Conservation (phyloP, 2,329 filamentous ascomycete genomes). For the Myriangium duriaei region DNA sequence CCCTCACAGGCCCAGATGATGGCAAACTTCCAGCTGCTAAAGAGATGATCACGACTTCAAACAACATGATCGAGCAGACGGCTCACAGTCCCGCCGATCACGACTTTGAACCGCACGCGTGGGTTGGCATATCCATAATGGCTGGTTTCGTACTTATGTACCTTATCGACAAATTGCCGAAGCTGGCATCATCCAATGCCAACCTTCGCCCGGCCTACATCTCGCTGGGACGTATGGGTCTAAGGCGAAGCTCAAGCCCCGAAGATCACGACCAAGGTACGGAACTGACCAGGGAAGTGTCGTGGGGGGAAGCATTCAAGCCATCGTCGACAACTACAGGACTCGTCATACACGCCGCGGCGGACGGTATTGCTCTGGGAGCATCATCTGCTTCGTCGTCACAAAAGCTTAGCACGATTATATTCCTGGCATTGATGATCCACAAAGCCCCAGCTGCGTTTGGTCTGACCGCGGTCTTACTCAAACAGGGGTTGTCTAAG, state of each 20-base stretch:
- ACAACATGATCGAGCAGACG: neutral
- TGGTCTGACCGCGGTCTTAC: slow-evolving; percentile 75
- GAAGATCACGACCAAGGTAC: slow-evolving; percentile 6
- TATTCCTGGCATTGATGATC: slow-evolving; percentile 93
- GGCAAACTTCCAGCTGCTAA: slow-evolving; percentile 9
- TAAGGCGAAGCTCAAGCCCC: slow-evolving; percentile 10
- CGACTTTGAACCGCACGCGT: slow-evolving; percentile 50
- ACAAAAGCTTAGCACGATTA: slow-evolving; percentile 70
- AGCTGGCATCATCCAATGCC: slow-evolving; percentile 49
- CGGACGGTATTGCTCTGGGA: slow-evolving; percentile 90
- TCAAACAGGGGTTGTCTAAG: slow-evolving; percentile 86
- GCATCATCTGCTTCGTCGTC: slow-evolving; percentile 60
- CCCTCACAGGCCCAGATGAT: slow-evolving; percentile 21
- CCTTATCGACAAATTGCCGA: slow-evolving; percentile 74
- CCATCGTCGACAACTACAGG: slow-evolving; percentile 59
- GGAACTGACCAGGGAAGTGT: slow-evolving; percentile 8
- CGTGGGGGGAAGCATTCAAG: slow-evolving; percentile 21
- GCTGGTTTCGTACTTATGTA: slow-evolving; percentile 95
- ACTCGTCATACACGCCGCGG: slow-evolving; percentile 88
- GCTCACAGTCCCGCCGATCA: slow-evolving; percentile 8
- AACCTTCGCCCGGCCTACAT: slow-evolving; percentile 65
- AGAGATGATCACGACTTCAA: neutral
- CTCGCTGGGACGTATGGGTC: slow-evolving; percentile 49
- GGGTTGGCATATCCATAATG: slow-evolving; percentile 77
- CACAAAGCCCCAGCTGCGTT: slow-evolving; percentile 96